Base-by-base conservation (phyloP, 768 basidiomycete species). In the Clathrus columnatus region DNA sequence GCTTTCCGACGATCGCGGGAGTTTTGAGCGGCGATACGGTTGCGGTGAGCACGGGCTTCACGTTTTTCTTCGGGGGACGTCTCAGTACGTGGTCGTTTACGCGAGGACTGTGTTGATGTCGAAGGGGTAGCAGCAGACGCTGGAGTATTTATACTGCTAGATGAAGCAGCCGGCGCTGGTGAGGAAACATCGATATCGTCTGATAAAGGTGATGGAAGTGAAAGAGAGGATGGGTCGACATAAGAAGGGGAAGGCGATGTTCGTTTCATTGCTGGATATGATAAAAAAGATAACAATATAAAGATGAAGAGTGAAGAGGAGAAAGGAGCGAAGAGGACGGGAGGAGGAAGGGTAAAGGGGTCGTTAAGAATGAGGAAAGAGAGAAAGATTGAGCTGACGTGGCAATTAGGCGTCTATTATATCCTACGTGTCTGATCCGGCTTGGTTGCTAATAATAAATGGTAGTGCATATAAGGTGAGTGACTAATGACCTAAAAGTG, bases 11-110 rank as follows among this genome's bases (percentile, higher is more conserved):
- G 80, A 72, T 95, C 92, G 45, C 92, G 84, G 10, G 87, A 90
- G 72, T 92, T 87, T 75, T 95, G 92, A 5, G 91, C 91, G 1
- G 92, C 92, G 67, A 94, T 90, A 50, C 91, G 81, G 70, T 95
- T 95, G 55, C 92, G 83, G 71, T 92, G 89, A 16, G 88, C 91
- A 60, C 92, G 78, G 48, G 87, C 89, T 67, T 91, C 90, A 62
- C 82, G 87, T 69, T 87, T 86, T 64, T 91, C 87, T 59, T 91
- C 89, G 0, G 84, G 73, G 5, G 80, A 73, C 23, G 76, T 47
- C 8, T 78, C 77, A 7, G 83, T 76, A 62, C 89, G 84, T 29
- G 80, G 67, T 26, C 89, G 87, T 66, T 91, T 91, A 61, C 87
- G 84, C 26, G 87, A 78, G 14, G 84, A 80, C 44, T 57, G 49